Base-by-base conservation (phyloP, 1,284 basidiomycete genomes). In the Cutaneotrichosporon dermatis region DNA sequence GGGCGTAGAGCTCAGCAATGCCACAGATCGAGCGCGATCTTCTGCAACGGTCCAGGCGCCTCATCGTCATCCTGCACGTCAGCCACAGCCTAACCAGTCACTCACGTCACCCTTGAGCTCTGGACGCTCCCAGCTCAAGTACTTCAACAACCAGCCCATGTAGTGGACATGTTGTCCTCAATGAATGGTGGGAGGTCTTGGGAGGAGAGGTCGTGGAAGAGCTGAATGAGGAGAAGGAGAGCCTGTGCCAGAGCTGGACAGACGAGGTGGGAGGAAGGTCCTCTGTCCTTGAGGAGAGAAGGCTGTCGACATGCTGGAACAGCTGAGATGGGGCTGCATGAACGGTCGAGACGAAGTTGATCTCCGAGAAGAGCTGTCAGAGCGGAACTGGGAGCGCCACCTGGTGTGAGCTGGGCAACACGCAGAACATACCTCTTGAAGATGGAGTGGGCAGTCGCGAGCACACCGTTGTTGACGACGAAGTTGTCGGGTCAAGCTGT, bases 111-210 rank as follows among this genome's bases (percentile, higher is more conserved):
- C 85, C 60, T 79, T 81, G 39, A 93, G 80, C 65, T 87, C 83
- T 0, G 80, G 79, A 0, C 86, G 85, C 67, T 90, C 84, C 89
- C 90, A 95, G 6, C 82, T 80, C 65, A 96, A 79, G 68, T 95
- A 88, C 58, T 82, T 84, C 61, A 90, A 83, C 71, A 95, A 88
- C 79, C 86, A 85, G 1, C 82, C 85, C 76, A 94, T 94, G 74
- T 93, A 94, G 88, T 84, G 8, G 83, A 80, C 63, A 96, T 86
- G 46, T 87, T 82, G 73, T 99, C 95, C 73, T 99, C 95, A 69
- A 99, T 88, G 65, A 87, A 88, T 8, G 93, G 93, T 5, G 95
- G 94, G 16, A 99, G 81, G 76, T 99, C 95, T 68, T 99, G 96
- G 65, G 89, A 91, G 1, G 89, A 92, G 60, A 99, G 85, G 76